Percentiles rank a stretch among this genome's conserved stretches.
These are phyloP conservation scores for Rhizophagus prolifer DNA, from an alignment of 192 early-diverging fungal genomes.

Conservation along the genomic window DNA sequence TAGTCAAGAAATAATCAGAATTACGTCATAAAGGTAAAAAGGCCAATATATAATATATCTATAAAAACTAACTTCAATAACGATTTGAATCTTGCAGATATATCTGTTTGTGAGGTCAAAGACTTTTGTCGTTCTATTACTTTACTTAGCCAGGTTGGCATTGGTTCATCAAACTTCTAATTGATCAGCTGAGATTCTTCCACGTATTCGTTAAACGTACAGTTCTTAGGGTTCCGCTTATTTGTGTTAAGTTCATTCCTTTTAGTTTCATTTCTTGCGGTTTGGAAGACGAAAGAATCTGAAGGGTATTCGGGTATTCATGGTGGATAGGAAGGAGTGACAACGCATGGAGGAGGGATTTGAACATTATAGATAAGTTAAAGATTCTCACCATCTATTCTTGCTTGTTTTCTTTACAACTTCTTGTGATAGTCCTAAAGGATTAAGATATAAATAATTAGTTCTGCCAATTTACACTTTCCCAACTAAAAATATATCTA, in stretches of 20 bases:
- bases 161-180: slow-evolving; percentile 19
- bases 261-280: not conserved
- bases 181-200: not conserved
- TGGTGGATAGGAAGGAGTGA: not conserved
- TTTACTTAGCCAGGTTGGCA: slow-evolving; percentile 18
- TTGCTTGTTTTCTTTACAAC: not conserved
- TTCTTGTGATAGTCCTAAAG: not conserved
- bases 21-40: slow-evolving; percentile 8
- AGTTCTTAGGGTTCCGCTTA: not conserved
- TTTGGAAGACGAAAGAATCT: not conserved
- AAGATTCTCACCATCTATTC: not conserved
- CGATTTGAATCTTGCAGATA: slow-evolving; percentile 6
- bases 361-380: not conserved
- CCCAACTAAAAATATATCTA: not conserved
- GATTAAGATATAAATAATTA: not conserved
- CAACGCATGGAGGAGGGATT: not conserved
- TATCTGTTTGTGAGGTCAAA: slow-evolving; percentile 19
- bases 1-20: slow-evolving; percentile 14
- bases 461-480: not conserved
- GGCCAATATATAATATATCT: not conserved
- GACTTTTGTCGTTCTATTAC: slow-evolving; percentile 14
- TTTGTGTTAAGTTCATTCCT: not conserved
- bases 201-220: not conserved
- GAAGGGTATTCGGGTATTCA: no score
- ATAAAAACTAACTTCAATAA: not conserved